A percentile compares a stretch with the other conserved stretches of the same genome.
phyloP scores from a whole-genome alignment of 495 filamentous ascomycete genomes.

The Parmelia sp. region DNA sequence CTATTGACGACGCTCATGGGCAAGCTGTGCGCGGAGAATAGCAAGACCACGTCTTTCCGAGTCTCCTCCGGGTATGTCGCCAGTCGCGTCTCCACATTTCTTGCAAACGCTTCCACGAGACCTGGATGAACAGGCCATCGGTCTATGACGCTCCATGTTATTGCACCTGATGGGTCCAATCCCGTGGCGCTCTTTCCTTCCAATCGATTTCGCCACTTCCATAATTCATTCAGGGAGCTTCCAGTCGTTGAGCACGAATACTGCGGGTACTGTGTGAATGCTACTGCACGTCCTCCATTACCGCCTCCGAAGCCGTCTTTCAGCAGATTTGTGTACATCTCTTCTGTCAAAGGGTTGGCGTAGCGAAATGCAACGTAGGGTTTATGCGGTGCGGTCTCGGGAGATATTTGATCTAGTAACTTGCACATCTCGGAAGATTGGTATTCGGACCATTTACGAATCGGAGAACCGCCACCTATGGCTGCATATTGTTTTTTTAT shows the following conservation, averaged over 20 bases:
- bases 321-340: slow-evolving; percentile 75
- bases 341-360: slow-evolving; percentile 86
- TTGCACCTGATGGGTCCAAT: slow-evolving; percentile 53
- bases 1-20: slow-evolving; percentile 96
- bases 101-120: slow-evolving; percentile 82
- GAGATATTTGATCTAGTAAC: slow-evolving; percentile 79
- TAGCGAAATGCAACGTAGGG: slow-evolving; percentile 99
- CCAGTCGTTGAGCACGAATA: slow-evolving; percentile 99
- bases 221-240: slow-evolving; percentile 91
- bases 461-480: slow-evolving; percentile 94
- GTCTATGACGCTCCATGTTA: slow-evolving; percentile 97
- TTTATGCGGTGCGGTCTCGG: slow-evolving; percentile 92
- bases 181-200: slow-evolving; percentile 63
- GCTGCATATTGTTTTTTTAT: slow-evolving; percentile 91
- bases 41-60: slow-evolving; percentile 69
- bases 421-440: slow-evolving; percentile 95
- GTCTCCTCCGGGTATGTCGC: slow-evolving; percentile 74
- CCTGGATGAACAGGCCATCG: slow-evolving; percentile 91
- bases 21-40: slow-evolving; percentile 93
- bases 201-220: slow-evolving; percentile 87
- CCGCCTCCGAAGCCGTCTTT: slow-evolving; percentile 85
- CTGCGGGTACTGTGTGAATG: slow-evolving; percentile 98
- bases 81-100: slow-evolving; percentile 78
- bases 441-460: slow-evolving; percentile 94
- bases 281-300: slow-evolving; percentile 83